A percentile compares a stretch with the other conserved stretches of the same genome.
Conservation (phyloP, 2,329 filamentous ascomycete species). For the Triangularia setosa region DNA sequence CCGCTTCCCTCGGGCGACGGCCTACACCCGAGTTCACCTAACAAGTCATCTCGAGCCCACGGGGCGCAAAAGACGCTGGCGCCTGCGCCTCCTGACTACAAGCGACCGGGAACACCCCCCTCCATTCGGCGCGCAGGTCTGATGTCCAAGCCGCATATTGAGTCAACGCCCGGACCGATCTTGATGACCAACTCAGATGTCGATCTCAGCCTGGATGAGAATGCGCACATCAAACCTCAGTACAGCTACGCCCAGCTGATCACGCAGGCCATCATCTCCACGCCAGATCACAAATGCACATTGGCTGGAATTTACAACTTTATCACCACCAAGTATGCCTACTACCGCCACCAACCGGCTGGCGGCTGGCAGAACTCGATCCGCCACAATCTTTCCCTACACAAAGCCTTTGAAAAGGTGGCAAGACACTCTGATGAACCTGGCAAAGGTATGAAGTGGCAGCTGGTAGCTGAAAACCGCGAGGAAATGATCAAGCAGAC, state of each 20-base stretch:
- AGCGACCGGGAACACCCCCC: slow-evolving; percentile 58
- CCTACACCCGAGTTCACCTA: slow-evolving; percentile 26
- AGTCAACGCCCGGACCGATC: slow-evolving; percentile 31
- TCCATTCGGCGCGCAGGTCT: slow-evolving; percentile 37
- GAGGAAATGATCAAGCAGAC: slow-evolving; percentile 83
- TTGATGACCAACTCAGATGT: slow-evolving; percentile 54
- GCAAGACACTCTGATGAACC: slow-evolving; percentile 90
- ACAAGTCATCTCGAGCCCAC: slow-evolving; percentile 29
- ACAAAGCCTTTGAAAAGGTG: slow-evolving; percentile 92
- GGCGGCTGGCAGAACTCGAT: slow-evolving; percentile 98
- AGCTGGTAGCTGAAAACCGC: slow-evolving; percentile 76
- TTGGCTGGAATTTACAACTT: slow-evolving; percentile 90
- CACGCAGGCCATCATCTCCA: slow-evolving; percentile 88
- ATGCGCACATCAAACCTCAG: slow-evolving; percentile 88
- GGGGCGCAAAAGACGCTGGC: slow-evolving; percentile 49
- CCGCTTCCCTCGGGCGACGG: slow-evolving; percentile 28
- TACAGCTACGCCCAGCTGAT: slow-evolving; percentile 98
- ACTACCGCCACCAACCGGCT: slow-evolving; percentile 74
- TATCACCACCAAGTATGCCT: slow-evolving; percentile 88
- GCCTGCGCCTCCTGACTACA: slow-evolving; percentile 58
- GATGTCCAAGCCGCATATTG: slow-evolving; percentile 37
- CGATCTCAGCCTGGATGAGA: slow-evolving; percentile 76
- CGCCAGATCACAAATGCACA: slow-evolving; percentile 81
- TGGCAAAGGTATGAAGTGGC: slow-evolving; percentile 99
- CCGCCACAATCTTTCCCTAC: slow-evolving; percentile 90